Base-by-base conservation (phyloP, 768 basidiomycete species). In the Suillus plorans region DNA sequence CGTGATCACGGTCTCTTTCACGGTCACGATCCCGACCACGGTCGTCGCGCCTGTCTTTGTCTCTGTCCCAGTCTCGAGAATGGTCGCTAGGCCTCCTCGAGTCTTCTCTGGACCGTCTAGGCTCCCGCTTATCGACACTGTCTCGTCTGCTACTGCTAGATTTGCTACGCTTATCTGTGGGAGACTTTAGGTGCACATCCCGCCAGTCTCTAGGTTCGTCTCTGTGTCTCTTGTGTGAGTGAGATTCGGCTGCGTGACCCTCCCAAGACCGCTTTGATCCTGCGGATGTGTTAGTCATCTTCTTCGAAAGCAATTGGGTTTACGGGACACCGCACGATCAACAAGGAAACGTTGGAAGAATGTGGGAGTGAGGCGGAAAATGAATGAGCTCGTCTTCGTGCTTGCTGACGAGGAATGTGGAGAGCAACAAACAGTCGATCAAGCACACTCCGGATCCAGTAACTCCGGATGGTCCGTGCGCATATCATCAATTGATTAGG, bases 271-370 rank as follows among this genome's bases (percentile, higher is more conserved):
- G 89, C 88, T 92, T 92, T 76, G 84, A 81, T 83, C 91, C 91
- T 92, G 91, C 84, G 82, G 88, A 81, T 75, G 86, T 78, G 85
- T 93, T 90, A 92, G 91, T 87, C 89, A 92, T 84, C 67, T 85
- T 72, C 68, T 63, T 74, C 70, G 68, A 53, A 62, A 66, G 67
- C 64, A 70, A 83, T 78, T 84, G 83, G 84, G 82, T 82, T 89
- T 89, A 89, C 88, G 81, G 84, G 81, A 84, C 84, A 89, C 89
- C 89, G 88, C 89, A 91, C 89, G 89, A 90, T 89, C 77, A 80
- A 80, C 80, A 77, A 71, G 64, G 68, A 67, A 70, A 72, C 67
- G 64, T 49, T 62, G 52, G 55, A n/a, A 45, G 22, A 18, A 59
- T 39, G 20, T 36, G 45, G n/a, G 49, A 57, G 64, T 47, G 44